A percentile compares a stretch with the other conserved stretches of the same genome.
These are phyloP conservation scores for Leucosporidium scottii DNA, from an alignment of 768 basidiomycete genomes.

Conservation along the genomic window DNA sequence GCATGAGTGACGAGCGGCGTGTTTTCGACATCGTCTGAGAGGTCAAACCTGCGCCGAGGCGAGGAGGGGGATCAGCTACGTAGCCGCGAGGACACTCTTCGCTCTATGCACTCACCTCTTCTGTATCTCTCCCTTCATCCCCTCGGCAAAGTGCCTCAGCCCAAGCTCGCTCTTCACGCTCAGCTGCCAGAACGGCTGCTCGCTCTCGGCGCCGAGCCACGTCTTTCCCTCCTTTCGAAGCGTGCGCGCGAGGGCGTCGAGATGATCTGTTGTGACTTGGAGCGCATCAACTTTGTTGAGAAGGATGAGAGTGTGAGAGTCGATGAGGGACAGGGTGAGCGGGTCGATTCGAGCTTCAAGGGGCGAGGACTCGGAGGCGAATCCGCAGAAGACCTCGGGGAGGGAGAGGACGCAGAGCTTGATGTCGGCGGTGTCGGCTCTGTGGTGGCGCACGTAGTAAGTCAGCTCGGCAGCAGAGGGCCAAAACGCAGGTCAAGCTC, in stretches of 20 bases:
- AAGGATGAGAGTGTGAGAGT: constrained; percentile 57
- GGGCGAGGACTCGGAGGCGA: background rate
- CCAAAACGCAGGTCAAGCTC: constrained; percentile 37
- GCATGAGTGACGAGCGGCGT: constrained; percentile 67
- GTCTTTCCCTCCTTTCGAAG: background rate
- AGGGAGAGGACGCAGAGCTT: constrained; percentile 76
- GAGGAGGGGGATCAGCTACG: background rate
- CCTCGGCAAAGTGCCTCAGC: constrained; percentile 6
- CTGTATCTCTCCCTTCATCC: constrained; percentile 13
- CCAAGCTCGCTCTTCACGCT: constrained; percentile 20
- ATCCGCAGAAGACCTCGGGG: constrained; percentile 44
- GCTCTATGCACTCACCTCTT: background rate
- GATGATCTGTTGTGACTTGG: background rate
- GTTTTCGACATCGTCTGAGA: constrained; percentile 40
- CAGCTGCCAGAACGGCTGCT: background rate
- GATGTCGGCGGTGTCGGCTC: constrained; percentile 61
- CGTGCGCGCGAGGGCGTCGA: background rate
- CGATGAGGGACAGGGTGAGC: constrained; percentile 50
- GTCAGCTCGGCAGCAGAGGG: background rate
- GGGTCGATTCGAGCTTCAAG: constrained; percentile 16
- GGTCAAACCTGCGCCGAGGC: constrained; percentile 25
- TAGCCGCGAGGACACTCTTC: background rate
- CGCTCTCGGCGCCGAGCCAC: constrained; percentile 2
- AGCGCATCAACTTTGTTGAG: constrained; percentile 66
- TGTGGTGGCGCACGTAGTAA: background rate